Evolutionary conservation across 2,329 filamentous ascomycete species (phyloP).

Genomic region (Penicillium sp.): DNA sequence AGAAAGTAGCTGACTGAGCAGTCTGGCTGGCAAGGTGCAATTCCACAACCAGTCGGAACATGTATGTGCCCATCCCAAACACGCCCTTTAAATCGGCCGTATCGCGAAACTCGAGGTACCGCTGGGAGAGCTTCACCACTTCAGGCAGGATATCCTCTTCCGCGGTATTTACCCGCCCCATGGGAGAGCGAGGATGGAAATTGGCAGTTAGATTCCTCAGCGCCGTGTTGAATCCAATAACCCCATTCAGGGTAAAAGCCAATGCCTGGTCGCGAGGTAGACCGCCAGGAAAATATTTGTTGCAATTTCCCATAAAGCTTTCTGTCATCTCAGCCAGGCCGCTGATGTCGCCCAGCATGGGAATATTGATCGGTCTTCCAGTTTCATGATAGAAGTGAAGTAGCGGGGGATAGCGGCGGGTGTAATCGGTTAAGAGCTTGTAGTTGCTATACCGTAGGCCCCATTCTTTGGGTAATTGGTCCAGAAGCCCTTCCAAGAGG

Average conservation of each 20-base stretch:
- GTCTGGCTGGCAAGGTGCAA: constrained; percentile 17
- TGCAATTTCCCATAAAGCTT: constrained; percentile 14
- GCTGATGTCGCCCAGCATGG: constrained; percentile 16
- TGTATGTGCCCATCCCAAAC: constrained; percentile 9
- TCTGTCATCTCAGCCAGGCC: constrained; percentile 13
- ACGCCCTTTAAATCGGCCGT: constrained; percentile 8
- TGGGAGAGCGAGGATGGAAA: constrained; percentile 15
- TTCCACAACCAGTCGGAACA: constrained; percentile 19
- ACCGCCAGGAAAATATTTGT: constrained; percentile 10
- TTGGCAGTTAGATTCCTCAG: constrained; percentile 4
- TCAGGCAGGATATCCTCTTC: not conserved
- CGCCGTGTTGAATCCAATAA: constrained; percentile 2
- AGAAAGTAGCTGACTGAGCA: constrained; percentile 1
- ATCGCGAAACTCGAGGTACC: constrained; percentile 9
- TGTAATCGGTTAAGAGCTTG: constrained; percentile 20
- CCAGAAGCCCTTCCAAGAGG: constrained; percentile 12
- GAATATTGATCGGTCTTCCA: constrained; percentile 13
- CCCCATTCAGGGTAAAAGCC: constrained; percentile 6
- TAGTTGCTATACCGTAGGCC: constrained; percentile 25
- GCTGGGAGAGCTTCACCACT: not conserved
- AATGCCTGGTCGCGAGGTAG: constrained; percentile 9
- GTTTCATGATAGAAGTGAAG: constrained; percentile 27
- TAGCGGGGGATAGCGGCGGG: constrained; percentile 22
- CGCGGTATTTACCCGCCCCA: not conserved
- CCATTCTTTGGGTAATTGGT: constrained; percentile 22